phyloP scores from a whole-genome alignment of 2,329 filamentous ascomycete species.

The Fusarium paranaense region DNA sequence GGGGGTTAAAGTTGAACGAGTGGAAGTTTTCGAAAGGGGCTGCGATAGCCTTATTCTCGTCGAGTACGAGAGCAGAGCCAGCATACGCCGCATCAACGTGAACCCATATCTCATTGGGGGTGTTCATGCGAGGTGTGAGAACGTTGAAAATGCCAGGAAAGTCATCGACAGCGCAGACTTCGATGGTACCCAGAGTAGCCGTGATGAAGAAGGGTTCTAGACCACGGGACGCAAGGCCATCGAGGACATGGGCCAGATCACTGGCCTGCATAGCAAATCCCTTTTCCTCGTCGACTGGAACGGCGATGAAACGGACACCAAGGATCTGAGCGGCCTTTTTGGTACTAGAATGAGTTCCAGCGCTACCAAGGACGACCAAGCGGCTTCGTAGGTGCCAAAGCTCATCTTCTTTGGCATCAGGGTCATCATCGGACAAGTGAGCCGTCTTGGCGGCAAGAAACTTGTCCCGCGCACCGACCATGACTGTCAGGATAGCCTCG shows the following conservation, averaged over 20 bases:
- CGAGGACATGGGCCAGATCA: conserved; percentile 70
- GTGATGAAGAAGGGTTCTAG: conserved; percentile 90
- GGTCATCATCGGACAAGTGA: conserved; percentile 54
- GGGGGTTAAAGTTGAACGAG: conserved; percentile 94
- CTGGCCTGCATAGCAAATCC: conserved; percentile 77
- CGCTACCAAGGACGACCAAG: conserved; percentile 83
- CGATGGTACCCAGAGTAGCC: conserved; percentile 85
- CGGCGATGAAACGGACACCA: conserved; percentile 80
- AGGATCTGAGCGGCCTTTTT: conserved; percentile 90
- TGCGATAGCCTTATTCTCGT: conserved; percentile 80
- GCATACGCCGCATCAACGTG: conserved; percentile 96
- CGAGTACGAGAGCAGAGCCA: conserved; percentile 83
- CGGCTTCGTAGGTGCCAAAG: conserved; percentile 64
- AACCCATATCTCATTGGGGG: conserved; percentile 77
- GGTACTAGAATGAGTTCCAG: conserved; percentile 84
- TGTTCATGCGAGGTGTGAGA: conserved; percentile 48
- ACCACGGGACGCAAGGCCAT: conserved; percentile 73
- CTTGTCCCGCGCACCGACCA: conserved; percentile 88
- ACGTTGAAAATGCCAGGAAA: conserved; percentile 74
- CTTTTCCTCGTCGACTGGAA: conserved; percentile 71
- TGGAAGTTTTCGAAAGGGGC: conserved; percentile 75
- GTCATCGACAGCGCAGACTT: conserved; percentile 88
- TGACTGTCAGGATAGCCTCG: conserved; percentile 86
- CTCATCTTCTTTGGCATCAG: conserved; percentile 76
- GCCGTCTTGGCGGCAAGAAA: conserved; percentile 73